Evolutionary conservation across 768 basidiomycete species (phyloP).

Genomic region (Panellus pusillus): DNA sequence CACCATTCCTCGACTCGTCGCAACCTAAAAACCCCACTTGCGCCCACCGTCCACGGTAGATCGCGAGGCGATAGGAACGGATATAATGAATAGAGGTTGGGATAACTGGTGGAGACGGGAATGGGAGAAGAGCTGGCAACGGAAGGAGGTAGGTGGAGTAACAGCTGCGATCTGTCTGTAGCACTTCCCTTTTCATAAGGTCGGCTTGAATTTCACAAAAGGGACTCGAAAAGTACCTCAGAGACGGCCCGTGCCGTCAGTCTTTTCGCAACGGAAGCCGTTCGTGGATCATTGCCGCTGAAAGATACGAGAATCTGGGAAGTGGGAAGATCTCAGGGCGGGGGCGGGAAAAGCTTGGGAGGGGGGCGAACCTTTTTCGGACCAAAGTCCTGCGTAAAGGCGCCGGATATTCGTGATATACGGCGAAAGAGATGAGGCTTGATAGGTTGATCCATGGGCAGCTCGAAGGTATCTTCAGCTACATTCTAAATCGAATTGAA

Average conservation of each 20-base stretch:
- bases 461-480: constrained; percentile 33
- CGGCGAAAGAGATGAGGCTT: constrained; percentile 50
- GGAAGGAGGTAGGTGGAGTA: constrained; percentile 32
- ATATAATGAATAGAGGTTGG: constrained; percentile 58
- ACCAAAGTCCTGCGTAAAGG: constrained; percentile 56
- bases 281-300: constrained; percentile 34
- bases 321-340: constrained; percentile 5
- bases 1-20: constrained; percentile 67
- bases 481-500: constrained; percentile 37
- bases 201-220: not conserved
- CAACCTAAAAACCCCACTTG: constrained; percentile 53
- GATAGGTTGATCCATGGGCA: constrained; percentile 48
- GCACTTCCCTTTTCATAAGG: constrained; percentile 10
- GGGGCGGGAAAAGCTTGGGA: constrained; percentile 9
- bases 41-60: constrained; percentile 47
- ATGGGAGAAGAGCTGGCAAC: constrained; percentile 26
- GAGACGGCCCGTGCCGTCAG: constrained; percentile 51
- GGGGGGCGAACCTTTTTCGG: constrained; percentile 41
- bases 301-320: constrained; percentile 59
- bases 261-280: constrained; percentile 48
- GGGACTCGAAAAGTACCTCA: constrained; percentile 38
- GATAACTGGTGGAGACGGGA: constrained; percentile 27
- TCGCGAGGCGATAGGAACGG: constrained; percentile 58
- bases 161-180: constrained; percentile 13
- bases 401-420: constrained; percentile 69